A percentile compares a stretch with the other conserved stretches of the same genome.
Evolutionary conservation across 2,329 filamentous ascomycete species (phyloP).

Genomic region (Ophiostoma triangulosporum): DNA sequence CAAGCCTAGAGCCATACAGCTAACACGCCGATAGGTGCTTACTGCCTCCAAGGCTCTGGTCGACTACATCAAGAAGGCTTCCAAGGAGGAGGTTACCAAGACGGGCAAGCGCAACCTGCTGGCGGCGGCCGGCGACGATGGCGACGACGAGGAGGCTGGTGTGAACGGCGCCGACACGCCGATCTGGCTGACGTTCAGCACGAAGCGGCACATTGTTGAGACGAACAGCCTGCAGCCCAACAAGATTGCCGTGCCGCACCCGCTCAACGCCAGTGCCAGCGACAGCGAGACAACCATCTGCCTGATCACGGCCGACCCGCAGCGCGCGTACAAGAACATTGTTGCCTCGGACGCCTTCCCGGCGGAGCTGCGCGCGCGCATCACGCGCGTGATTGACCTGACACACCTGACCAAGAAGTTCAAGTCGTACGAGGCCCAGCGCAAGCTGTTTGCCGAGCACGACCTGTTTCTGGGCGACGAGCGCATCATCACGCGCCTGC

Average conservation of each 20-base stretch:
- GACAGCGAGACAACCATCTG: conserved; percentile 56
- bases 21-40: conserved; percentile 31
- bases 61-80: conserved; percentile 44
- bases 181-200: conserved; percentile 49
- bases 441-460: conserved; percentile 73
- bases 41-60: conserved; percentile 52
- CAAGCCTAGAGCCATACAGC: not conserved
- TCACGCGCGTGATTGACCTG: conserved; percentile 67
- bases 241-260: conserved; percentile 68
- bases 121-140: conserved; percentile 27
- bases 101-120: conserved; percentile 44
- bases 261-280: conserved; percentile 38
- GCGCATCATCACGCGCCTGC: conserved; percentile 61
- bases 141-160: conserved; percentile 21
- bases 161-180: conserved; percentile 32
- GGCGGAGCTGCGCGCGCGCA: conserved; percentile 47
- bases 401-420: conserved; percentile 72
- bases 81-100: conserved; percentile 31
- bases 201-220: conserved; percentile 55
- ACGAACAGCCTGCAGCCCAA: conserved; percentile 68
- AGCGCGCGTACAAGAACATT: conserved; percentile 83
- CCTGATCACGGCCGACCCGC: conserved; percentile 61
- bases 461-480: conserved; percentile 92
- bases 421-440: conserved; percentile 73
- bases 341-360: conserved; percentile 63